Percentiles rank a stretch among this genome's conserved stretches.
phyloP scores from a whole-genome alignment of 2,329 filamentous ascomycete species.

The Fusarium sp. region DNA sequence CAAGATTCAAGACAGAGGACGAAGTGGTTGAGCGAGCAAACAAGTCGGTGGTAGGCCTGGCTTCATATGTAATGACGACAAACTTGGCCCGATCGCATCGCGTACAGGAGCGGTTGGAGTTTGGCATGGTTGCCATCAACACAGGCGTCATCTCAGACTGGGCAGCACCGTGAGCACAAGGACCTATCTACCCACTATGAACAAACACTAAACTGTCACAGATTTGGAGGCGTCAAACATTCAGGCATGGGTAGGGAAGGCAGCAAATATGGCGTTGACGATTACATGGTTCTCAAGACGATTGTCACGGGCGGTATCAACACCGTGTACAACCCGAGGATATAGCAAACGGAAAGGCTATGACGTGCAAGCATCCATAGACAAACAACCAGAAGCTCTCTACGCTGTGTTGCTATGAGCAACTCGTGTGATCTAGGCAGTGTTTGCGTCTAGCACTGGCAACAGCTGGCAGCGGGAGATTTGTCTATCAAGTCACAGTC shows the following conservation, averaged over 20 bases:
- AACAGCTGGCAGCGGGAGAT: neutral
- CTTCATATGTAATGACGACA: slow-evolving; percentile 74
- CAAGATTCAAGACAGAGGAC: slow-evolving; percentile 72
- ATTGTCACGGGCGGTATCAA: slow-evolving; percentile 54
- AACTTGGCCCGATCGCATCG: slow-evolving; percentile 72
- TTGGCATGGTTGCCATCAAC: slow-evolving; percentile 75
- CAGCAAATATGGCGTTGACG: slow-evolving; percentile 67
- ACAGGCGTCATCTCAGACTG: slow-evolving; percentile 55
- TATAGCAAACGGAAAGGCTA: neutral
- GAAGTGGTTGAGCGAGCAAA: slow-evolving; percentile 69
- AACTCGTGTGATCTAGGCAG: neutral
- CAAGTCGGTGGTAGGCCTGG: slow-evolving; percentile 69
- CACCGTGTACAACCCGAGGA: slow-evolving; percentile 9
- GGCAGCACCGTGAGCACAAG: slow-evolving; percentile 39
- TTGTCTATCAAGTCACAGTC: neutral
- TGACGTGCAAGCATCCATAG: slow-evolving; percentile 1
- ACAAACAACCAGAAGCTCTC: neutral
- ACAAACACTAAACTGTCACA: slow-evolving; percentile 18
- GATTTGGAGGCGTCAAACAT: slow-evolving; percentile 69
- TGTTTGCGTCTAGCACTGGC: neutral
- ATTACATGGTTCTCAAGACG: slow-evolving; percentile 66
- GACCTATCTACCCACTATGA: too few species aligned
- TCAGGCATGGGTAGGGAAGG: slow-evolving; percentile 70
- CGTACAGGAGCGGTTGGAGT: slow-evolving; percentile 72
- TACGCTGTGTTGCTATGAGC: neutral